phyloP scores from a whole-genome alignment of 2,329 filamentous ascomycete species.

The Cladorrhinum sp. region DNA sequence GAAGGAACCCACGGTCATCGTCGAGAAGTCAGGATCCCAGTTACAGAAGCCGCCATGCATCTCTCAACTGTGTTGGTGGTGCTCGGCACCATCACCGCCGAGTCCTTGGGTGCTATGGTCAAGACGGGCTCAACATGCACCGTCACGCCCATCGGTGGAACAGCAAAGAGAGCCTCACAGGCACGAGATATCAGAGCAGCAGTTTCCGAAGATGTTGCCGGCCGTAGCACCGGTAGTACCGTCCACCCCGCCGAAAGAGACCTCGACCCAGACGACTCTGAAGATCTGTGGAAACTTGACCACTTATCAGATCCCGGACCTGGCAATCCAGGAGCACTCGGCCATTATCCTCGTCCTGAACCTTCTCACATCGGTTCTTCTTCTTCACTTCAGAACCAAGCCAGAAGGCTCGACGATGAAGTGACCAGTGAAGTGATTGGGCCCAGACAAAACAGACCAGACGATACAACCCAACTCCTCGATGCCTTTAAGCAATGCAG shows the following conservation, averaged over 20 bases:
- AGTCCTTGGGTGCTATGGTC: conserved; percentile 21
- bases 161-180: background rate
- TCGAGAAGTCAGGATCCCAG: too few species aligned
- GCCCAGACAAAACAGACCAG: conserved; percentile 23
- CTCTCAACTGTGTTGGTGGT: conserved; percentile 14
- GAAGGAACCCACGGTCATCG: too few species aligned
- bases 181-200: background rate
- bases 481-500: conserved; percentile 49
- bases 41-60: conserved; percentile 13
- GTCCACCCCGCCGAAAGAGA: conserved; percentile 15
- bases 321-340: conserved; percentile 10
- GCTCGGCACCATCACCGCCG: conserved; percentile 7
- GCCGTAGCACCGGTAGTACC: conserved; percentile 14
- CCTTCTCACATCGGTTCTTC: conserved; percentile 9
- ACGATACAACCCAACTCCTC: conserved; percentile 52
- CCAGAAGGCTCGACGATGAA: background rate
- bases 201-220: background rate
- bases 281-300: background rate
- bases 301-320: background rate
- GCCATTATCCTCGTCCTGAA: conserved; percentile 17
- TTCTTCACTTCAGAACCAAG: background rate
- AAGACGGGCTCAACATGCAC: conserved; percentile 29
- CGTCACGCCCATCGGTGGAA: conserved; percentile 23
- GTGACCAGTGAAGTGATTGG: background rate
- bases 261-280: conserved; percentile 8